Evolutionary conservation across 2,329 filamentous ascomycete species (phyloP).

Genomic region (Rhinocladiella mackenziei): DNA sequence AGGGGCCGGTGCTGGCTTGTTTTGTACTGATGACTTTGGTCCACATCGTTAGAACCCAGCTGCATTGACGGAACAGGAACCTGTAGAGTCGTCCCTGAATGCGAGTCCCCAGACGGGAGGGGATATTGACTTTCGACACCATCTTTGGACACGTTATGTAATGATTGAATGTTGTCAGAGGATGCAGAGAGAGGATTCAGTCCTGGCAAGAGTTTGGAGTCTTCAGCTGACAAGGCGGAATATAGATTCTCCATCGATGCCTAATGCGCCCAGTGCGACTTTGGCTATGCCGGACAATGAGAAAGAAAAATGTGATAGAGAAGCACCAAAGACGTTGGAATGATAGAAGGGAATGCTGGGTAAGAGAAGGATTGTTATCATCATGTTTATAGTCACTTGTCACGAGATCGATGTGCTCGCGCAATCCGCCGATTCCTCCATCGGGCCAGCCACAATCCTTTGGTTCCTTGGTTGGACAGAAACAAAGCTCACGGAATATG

Average conservation of each 20-base stretch:
- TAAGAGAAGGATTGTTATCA: slow-evolving; percentile 8
- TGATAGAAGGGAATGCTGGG: slow-evolving; percentile 22
- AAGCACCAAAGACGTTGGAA: slow-evolving; percentile 18
- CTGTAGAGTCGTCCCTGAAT: slow-evolving; percentile 3
- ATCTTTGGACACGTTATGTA: slow-evolving; percentile 33
- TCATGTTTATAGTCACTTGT: slow-evolving; percentile 14
- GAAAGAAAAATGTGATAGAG: slow-evolving; percentile 13
- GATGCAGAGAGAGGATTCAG: slow-evolving; percentile 36
- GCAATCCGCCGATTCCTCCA: slow-evolving; percentile 14
- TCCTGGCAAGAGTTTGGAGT: neutral
- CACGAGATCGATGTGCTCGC: slow-evolving; percentile 11
- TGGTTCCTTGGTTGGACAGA: slow-evolving; percentile 6
- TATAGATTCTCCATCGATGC: slow-evolving; percentile 16
- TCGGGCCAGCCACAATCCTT: slow-evolving; percentile 12
- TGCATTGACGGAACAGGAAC: slow-evolving; percentile 20
- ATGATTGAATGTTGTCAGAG: slow-evolving; percentile 43
- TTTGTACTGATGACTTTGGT: too few species aligned
- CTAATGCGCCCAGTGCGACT: slow-evolving; percentile 17
- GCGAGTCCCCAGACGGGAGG: slow-evolving; percentile 4
- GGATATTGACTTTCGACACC: slow-evolving; percentile 27
- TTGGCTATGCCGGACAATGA: slow-evolving; percentile 9
- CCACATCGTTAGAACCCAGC: slow-evolving; percentile 29
- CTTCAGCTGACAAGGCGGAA: slow-evolving; percentile 12
- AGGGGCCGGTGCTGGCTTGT: too few species aligned
- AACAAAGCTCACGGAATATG: slow-evolving; percentile 16